Conservation (phyloP, 768 basidiomycete genomes). For the Podaxis sp. region DNA sequence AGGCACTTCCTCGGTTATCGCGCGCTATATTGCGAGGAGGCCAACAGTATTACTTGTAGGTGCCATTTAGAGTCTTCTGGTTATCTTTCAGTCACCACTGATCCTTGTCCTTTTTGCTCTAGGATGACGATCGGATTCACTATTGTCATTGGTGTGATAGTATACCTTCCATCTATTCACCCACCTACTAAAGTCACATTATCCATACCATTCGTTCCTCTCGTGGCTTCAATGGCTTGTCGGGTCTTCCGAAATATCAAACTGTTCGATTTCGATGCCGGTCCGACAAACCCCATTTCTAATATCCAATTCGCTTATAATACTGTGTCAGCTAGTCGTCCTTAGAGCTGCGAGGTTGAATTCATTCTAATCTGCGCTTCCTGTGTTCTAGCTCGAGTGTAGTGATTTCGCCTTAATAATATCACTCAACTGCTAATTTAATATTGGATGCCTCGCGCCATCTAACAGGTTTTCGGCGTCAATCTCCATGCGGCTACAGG, state of each 20-base stretch:
- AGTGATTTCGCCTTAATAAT: no score
- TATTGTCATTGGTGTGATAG: neutral
- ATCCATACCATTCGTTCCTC: neutral
- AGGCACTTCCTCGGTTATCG: neutral
- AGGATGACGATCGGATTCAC: neutral
- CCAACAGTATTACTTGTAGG: conserved; percentile 2
- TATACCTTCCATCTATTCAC: neutral
- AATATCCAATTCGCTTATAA: neutral
- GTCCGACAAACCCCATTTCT: neutral
- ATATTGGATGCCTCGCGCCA: no score
- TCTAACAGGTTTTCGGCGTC: no score
- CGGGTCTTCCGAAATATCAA: neutral
- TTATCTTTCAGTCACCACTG: neutral
- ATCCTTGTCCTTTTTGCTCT: neutral
- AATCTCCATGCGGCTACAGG: no score
- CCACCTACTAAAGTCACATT: neutral
- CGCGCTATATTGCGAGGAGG: neutral
- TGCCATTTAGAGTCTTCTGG: neutral
- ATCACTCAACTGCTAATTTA: no score
- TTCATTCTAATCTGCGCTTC: no score
- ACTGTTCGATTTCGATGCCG: neutral
- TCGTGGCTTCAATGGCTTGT: neutral
- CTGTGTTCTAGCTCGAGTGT: no score
- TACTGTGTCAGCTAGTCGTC: neutral
- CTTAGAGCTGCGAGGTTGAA: neutral